phyloP scores from a whole-genome alignment of 192 early-diverging fungal genomes.

The Gamsiella multidivaricata region DNA sequence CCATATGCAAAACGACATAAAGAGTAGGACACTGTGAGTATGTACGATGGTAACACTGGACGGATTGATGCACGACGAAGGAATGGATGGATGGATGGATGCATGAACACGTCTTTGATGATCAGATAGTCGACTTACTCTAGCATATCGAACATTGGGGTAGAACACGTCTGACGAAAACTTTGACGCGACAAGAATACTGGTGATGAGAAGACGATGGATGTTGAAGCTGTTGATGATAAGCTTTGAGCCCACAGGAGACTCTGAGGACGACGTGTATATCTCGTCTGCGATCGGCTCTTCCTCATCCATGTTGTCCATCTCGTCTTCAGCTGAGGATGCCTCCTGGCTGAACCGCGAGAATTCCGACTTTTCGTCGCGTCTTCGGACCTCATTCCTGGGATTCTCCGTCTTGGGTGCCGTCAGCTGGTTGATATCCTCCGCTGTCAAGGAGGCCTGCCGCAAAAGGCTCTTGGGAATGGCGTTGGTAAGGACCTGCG shows the following conservation, averaged over 20 bases:
- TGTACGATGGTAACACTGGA: no score
- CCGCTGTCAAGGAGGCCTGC: constrained; percentile 34
- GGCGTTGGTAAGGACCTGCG: constrained; percentile 46
- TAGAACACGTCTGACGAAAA: constrained; percentile 81
- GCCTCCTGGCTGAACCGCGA: constrained; percentile 3
- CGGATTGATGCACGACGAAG: neutral
- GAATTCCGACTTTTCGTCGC: constrained; percentile 32
- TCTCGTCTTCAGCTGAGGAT: constrained; percentile 1
- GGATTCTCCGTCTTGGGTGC: neutral
- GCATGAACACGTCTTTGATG: neutral
- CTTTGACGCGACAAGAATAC: constrained; percentile 78
- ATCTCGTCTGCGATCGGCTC: constrained; percentile 52
- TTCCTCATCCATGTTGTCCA: constrained; percentile 37
- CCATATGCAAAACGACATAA: no score
- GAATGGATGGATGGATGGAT: constrained; percentile 19
- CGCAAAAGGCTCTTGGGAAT: constrained; percentile 43
- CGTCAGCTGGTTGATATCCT: constrained; percentile 28
- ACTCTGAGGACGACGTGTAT: constrained; percentile 56
- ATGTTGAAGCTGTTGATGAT: constrained; percentile 75
- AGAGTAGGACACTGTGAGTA: no score
- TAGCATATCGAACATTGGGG: constrained; percentile 78
- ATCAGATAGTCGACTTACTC: constrained; percentile 44
- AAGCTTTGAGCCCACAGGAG: constrained; percentile 53
- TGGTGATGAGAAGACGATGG: constrained; percentile 76
- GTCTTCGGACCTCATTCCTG: neutral